Evolutionary conservation across 768 basidiomycete genomes (phyloP).

Genomic region (Auricularia sp.): DNA sequence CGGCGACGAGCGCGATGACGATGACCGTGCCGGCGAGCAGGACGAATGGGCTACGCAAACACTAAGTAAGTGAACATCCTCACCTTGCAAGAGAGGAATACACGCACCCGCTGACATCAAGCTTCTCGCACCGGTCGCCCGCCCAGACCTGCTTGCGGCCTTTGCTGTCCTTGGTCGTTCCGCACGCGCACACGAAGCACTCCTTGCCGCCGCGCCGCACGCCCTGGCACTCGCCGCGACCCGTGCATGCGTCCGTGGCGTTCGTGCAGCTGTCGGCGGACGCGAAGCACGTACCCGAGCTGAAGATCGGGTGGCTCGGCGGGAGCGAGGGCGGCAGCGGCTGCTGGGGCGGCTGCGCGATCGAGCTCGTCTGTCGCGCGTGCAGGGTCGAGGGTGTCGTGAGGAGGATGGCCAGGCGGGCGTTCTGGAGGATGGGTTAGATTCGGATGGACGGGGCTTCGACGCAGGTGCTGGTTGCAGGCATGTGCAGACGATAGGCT

Average conservation of each 20-base stretch:
- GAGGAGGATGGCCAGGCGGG: conserved; percentile 34
- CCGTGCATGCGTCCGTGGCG: conserved; percentile 56
- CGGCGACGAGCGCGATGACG: conserved; percentile 50
- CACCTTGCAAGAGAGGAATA: neutral
- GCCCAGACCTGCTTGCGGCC: conserved; percentile 63
- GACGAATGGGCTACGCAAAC: conserved; percentile 50
- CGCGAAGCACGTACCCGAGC: conserved; percentile 52
- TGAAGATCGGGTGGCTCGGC: conserved; percentile 41
- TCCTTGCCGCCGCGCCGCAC: conserved; percentile 47
- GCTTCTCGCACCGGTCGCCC: conserved; percentile 64
- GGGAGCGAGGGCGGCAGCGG: conserved; percentile 37
- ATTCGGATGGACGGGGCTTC: too few relatives aligned
- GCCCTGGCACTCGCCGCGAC: conserved; percentile 54
- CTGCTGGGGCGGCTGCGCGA: conserved; percentile 32
- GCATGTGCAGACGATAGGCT: too few relatives aligned
- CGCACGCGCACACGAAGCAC: conserved; percentile 43
- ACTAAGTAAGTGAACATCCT: neutral
- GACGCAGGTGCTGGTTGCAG: too few relatives aligned
- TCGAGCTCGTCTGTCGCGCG: conserved; percentile 26
- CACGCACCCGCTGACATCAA: conserved; percentile 69
- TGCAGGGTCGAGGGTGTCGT: conserved; percentile 24
- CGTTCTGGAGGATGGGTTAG: neutral
- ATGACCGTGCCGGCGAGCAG: conserved; percentile 61
- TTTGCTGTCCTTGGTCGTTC: conserved; percentile 36
- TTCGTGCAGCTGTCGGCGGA: conserved; percentile 46